Conservation (phyloP, 768 basidiomycete genomes). For the Boletus reticuloceps region DNA sequence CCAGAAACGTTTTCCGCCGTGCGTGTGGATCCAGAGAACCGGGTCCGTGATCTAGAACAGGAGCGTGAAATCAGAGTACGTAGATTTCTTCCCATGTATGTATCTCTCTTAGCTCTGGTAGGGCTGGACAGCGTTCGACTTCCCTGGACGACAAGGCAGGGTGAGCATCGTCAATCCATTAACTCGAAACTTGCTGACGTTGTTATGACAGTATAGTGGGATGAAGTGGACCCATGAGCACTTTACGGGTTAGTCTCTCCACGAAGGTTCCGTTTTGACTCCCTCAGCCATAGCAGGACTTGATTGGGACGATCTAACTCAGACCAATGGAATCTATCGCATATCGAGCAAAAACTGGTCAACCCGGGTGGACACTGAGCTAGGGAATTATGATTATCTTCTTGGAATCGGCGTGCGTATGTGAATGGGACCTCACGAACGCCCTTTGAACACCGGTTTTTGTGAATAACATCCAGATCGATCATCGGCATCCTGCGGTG, state of each 20-base stretch:
- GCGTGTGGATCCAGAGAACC: conserved; percentile 66
- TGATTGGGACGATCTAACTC: conserved; percentile 77
- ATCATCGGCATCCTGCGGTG: conserved; percentile 81
- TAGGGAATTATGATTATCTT: conserved; percentile 87
- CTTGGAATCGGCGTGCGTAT: conserved; percentile 69
- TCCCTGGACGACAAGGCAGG: conserved; percentile 71
- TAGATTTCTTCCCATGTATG: background rate
- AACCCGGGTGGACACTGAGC: conserved; percentile 69
- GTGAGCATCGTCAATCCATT: conserved; percentile 37
- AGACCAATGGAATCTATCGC: conserved; percentile 64
- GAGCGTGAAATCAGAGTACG: conserved; percentile 65
- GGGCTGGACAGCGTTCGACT: conserved; percentile 89
- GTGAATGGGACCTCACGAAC: background rate
- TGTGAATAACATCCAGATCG: conserved; percentile 50
- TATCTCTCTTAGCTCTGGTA: conserved; percentile 25
- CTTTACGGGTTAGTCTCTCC: conserved; percentile 60
- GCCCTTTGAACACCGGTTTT: conserved; percentile 1
- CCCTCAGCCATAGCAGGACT: conserved; percentile 47
- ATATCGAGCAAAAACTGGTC: conserved; percentile 78
- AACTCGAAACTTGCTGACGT: background rate
- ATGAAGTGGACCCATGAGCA: conserved; percentile 76
- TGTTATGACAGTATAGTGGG: conserved; percentile 55
- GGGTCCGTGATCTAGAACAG: conserved; percentile 58
- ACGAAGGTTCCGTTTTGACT: background rate
- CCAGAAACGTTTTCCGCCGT: conserved; percentile 66